phyloP scores from a whole-genome alignment of 1,284 basidiomycete species.

The Irpex rosettiformis region DNA sequence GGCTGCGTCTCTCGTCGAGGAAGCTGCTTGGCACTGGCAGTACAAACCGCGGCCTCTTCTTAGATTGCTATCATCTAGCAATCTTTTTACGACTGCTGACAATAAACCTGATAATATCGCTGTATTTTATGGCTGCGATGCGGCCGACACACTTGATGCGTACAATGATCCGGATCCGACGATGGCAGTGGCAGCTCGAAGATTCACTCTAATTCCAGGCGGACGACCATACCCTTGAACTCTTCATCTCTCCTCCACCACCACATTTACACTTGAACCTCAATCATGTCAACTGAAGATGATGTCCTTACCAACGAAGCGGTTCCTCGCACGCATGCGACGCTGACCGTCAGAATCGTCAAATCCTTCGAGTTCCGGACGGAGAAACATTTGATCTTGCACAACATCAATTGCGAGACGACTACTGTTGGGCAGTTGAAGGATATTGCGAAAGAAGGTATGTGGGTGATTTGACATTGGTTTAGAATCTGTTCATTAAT shows the following conservation, averaged over 20 bases:
- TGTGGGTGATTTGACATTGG: slow-evolving; percentile 12
- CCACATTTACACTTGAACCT: neutral
- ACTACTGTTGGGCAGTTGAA: slow-evolving; percentile 80
- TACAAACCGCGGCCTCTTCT: too few species aligned
- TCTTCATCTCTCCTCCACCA: neutral
- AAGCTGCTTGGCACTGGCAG: too few species aligned
- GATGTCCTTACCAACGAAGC: slow-evolving; percentile 64
- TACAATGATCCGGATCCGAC: neutral
- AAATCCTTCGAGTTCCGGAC: slow-evolving; percentile 95
- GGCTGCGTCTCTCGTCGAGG: too few species aligned
- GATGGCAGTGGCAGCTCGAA: neutral
- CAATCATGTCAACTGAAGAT: slow-evolving; percentile 37
- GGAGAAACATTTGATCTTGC: slow-evolving; percentile 84
- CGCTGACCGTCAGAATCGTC: slow-evolving; percentile 89
- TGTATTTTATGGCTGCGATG: neutral
- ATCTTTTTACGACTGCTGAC: neutral
- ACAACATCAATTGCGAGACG: slow-evolving; percentile 75
- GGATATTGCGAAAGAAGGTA: slow-evolving; percentile 64
- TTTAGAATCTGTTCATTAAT: neutral
- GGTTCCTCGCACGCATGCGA: slow-evolving; percentile 69
- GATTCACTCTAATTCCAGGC: neutral
- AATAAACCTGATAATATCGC: neutral
- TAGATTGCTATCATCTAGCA: too few species aligned
- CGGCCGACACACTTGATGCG: neutral
- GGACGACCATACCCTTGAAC: neutral